Evolutionary conservation across 75 land plant species (phyloP).

Genomic region (Selaginella moellendorffii): DNA sequence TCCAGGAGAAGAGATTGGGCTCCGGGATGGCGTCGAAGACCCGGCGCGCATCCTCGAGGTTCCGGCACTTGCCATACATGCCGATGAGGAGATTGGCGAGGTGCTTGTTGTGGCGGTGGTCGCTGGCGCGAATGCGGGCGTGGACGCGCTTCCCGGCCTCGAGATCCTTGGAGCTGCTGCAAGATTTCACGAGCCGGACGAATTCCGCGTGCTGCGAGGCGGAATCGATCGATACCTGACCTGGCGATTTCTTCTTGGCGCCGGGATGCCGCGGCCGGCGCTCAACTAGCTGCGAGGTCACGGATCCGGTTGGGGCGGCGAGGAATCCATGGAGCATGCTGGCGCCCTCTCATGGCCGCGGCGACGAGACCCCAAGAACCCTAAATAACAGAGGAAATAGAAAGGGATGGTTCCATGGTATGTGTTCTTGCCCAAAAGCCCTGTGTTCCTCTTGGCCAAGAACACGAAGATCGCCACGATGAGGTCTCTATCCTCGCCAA

Average conservation of each 20-base stretch:
- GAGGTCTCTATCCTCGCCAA: not conserved
- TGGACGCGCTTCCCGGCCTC: not conserved
- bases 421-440: too few relatives aligned
- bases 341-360: not conserved
- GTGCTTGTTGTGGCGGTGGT: not conserved
- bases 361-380: not conserved
- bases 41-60: not conserved
- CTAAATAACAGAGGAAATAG: too few relatives aligned
- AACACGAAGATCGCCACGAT: too few relatives aligned
- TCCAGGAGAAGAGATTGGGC: not conserved
- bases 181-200: not conserved
- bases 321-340: not conserved
- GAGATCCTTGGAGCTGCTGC: not conserved
- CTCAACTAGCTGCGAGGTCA: not conserved
- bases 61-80: slow-evolving; percentile 1
- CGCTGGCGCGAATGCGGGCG: not conserved
- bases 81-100: not conserved
- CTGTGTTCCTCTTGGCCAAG: too few relatives aligned
- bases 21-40: not conserved
- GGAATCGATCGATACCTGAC: too few relatives aligned
- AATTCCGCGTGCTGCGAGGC: not conserved
- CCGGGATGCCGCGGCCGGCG: not conserved
- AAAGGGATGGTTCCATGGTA: too few relatives aligned
- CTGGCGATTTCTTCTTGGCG: not conserved
- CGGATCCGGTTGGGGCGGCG: not conserved